Evolutionary conservation across 2,329 filamentous ascomycete species (phyloP).

Genomic region (Parastagonospora avenae): DNA sequence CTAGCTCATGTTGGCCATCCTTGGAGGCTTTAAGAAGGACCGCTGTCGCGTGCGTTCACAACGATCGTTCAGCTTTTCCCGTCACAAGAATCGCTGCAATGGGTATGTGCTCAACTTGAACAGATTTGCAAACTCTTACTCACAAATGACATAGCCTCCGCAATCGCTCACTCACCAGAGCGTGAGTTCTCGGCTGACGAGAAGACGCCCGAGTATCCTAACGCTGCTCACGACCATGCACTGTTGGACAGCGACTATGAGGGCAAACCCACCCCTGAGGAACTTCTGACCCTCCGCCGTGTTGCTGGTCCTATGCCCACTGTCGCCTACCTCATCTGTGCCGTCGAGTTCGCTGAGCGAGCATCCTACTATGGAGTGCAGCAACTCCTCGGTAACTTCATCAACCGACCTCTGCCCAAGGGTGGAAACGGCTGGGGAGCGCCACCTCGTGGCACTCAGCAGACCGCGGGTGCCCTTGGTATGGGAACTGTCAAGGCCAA

Average conservation of each 20-base stretch:
- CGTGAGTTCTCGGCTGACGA: neutral
- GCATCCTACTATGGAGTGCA: conserved; percentile 4
- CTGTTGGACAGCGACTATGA: conserved; percentile 3
- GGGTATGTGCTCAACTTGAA: neutral
- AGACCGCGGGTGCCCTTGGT: conserved; percentile 4
- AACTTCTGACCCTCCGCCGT: conserved; percentile 2
- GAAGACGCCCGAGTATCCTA: conserved; percentile 1
- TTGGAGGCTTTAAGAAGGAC: too few species aligned
- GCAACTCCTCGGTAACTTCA: conserved; percentile 2
- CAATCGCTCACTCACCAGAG: neutral
- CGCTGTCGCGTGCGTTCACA: too few species aligned
- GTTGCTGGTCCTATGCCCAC: conserved; percentile 1
- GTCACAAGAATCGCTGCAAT: neutral
- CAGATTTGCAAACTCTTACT: neutral
- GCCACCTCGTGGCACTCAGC: conserved; percentile 2
- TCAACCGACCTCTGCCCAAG: conserved; percentile 1
- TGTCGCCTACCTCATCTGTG: conserved; percentile 1
- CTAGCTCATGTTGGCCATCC: too few species aligned
- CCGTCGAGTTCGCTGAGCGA: conserved; percentile 2
- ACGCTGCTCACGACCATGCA: neutral
- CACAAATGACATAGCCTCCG: neutral
- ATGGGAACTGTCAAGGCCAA: conserved; percentile 4
- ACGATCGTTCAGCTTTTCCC: too few species aligned
- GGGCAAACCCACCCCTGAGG: conserved; percentile 2
- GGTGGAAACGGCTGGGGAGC: conserved; percentile 4